Percentiles rank a stretch among this genome's conserved stretches.
Evolutionary conservation across 78 protist genomes (phyloP).

Genomic region (Polysphondylium violaceum): DNA sequence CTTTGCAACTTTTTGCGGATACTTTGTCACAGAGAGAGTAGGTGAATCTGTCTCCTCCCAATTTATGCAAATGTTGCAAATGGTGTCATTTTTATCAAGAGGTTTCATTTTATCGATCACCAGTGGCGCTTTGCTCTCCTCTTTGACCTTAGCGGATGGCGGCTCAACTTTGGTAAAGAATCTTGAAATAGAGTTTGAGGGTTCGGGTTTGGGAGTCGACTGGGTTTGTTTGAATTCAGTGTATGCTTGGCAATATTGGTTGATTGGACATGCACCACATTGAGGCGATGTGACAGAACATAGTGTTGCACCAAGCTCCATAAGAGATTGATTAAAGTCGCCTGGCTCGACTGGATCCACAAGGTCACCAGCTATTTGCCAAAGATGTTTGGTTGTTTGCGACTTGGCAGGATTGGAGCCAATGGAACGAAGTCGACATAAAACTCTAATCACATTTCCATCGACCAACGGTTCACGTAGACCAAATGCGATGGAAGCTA

Average conservation of each 20-base stretch:
- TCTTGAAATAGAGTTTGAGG: conserved; percentile 23
- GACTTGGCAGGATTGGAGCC: conserved; percentile 54
- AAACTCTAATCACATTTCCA: conserved; percentile 93
- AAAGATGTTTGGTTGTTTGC: conserved; percentile 25
- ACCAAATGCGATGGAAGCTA: conserved; percentile 69
- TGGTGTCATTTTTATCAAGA: not conserved
- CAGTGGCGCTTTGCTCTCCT: not conserved
- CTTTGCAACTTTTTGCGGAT: conserved; percentile 57
- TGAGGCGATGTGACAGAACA: conserved; percentile 83
- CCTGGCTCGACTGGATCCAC: conserved; percentile 80
- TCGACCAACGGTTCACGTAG: conserved; percentile 78
- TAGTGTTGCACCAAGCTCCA: conserved; percentile 93
- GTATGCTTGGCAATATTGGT: conserved; percentile 24
- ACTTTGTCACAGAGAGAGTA: conserved; percentile 43
- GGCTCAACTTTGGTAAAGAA: conserved; percentile 30
- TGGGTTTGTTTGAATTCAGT: not conserved
- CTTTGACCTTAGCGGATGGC: no score
- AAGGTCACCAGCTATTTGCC: conserved; percentile 60
- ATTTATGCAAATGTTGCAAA: conserved; percentile 49
- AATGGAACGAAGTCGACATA: conserved; percentile 83
- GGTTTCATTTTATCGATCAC: not conserved
- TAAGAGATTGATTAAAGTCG: conserved; percentile 88
- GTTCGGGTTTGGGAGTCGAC: not conserved
- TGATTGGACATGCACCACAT: conserved; percentile 85
- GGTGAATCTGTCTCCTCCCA: conserved; percentile 46